A percentile compares a stretch with the other conserved stretches of the same genome.
Conservation (phyloP, 768 basidiomycete genomes). For the Lactarius evosmus region DNA sequence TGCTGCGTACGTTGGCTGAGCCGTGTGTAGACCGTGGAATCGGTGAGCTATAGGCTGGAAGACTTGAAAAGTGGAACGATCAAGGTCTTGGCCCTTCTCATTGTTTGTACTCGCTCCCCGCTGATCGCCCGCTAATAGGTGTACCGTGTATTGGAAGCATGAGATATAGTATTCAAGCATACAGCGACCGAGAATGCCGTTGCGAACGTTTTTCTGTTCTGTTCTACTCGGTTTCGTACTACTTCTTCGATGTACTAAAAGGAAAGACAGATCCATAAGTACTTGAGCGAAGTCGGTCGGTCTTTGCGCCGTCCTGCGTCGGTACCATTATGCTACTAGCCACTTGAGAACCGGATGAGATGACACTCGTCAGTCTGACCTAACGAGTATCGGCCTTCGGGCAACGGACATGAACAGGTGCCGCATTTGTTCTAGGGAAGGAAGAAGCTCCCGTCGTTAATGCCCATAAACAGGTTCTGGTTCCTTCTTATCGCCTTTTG, state of each 20-base stretch:
- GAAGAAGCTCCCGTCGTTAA: neutral
- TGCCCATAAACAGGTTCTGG: neutral
- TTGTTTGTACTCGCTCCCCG: neutral
- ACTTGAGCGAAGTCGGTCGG: neutral
- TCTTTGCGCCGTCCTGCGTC: neutral
- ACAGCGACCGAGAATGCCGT: neutral
- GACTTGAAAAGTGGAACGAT: slow-evolving; percentile 84
- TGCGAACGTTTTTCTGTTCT: neutral
- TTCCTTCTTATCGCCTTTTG: neutral
- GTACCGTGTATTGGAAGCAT: slow-evolving; percentile 34
- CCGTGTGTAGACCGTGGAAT: slow-evolving; percentile 55
- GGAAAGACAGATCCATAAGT: neutral
- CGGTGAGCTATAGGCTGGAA: slow-evolving; percentile 82
- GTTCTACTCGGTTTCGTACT: slow-evolving; percentile 13
- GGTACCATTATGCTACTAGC: neutral
- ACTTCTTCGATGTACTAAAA: neutral
- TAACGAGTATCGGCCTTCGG: no score
- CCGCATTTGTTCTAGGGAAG: neutral
- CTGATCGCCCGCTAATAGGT: slow-evolving; percentile 27
- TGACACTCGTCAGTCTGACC: neutral
- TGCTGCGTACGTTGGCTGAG: slow-evolving; percentile 10
- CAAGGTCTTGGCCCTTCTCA: slow-evolving; percentile 48
- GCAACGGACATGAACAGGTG: neutral
- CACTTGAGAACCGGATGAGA: neutral
- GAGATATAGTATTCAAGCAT: slow-evolving; percentile 4